Percentiles rank a stretch among this genome's conserved stretches.
Conservation (phyloP, 331 rosid genomes). For the Pyrus hybrid region DNA sequence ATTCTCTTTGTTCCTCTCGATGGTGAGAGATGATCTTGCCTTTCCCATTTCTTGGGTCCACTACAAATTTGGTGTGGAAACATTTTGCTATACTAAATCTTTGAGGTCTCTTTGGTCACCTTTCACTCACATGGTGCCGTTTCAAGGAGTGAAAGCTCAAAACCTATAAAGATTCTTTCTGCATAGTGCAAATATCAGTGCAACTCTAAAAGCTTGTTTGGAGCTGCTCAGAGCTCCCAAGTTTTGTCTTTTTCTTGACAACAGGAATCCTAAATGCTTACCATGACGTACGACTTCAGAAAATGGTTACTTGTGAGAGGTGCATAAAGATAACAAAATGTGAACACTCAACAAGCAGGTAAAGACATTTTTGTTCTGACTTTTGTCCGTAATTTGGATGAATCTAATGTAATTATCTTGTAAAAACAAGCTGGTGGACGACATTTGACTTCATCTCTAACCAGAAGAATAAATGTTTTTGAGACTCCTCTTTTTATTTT, state of each 20-base stretch:
- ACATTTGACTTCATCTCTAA: background rate
- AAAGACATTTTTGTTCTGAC: background rate
- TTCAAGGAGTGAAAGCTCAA: background rate
- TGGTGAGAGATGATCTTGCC: constrained; percentile 39
- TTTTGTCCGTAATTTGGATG: background rate
- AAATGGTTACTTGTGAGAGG: background rate
- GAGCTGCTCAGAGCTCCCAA: constrained; percentile 16
- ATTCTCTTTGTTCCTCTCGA: constrained; percentile 54
- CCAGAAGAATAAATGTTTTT: background rate
- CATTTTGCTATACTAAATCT: background rate
- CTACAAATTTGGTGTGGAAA: background rate
- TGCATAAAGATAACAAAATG: background rate
- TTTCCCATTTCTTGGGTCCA: constrained; percentile 35
- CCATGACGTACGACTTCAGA: background rate
- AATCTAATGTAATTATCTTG: background rate
- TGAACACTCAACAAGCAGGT: background rate
- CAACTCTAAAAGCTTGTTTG: background rate
- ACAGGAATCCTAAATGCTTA: constrained; percentile 5
- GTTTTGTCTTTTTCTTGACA: constrained; percentile 9
- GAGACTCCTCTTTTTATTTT: background rate
- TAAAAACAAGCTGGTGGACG: background rate
- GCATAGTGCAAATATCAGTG: background rate
- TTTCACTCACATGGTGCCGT: constrained; percentile 31
- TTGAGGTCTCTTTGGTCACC: constrained; percentile 9
- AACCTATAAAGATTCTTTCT: constrained; percentile 16